Base-by-base conservation (phyloP, 2,329 filamentous ascomycete genomes). In the Polychaeton citri region DNA sequence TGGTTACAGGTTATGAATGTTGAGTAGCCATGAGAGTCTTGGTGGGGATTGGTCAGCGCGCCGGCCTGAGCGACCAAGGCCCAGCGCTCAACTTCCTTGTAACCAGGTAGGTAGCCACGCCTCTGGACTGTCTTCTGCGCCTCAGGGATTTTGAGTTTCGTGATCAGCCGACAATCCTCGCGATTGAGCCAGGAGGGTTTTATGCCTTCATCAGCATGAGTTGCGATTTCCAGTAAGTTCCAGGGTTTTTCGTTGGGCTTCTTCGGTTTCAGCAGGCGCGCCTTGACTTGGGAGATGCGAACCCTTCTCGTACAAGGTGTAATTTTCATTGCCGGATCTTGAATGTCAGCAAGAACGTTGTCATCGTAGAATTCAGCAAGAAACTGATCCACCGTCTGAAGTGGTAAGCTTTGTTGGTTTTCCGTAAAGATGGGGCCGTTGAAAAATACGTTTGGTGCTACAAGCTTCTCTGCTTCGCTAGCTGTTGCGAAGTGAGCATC, bases 51-150 rank as follows among this genome's bases (percentile, higher is more conserved):
- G 4, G 53, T 56, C 16, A 55, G 34, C 7, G 52, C 52, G n/a
- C 53, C 52, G 10, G 48, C 47, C 40, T 56, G 46, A 2, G 52
- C 53, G n/a, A 53, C 35, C 3, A 56, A 38, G 1, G 49, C 47
- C 53, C 53, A 56, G 32, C 51, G 54, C 46, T 56, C 53, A 34
- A 55, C 49, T 32, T 56, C 53, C 28, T 52, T 53, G 43, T 47
- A 56, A 5, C 52, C 53, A n/a, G 38, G 38, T 4, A 39, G 38
- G 30, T 49, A 53, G 18, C 47, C 47, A 10, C 43, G 43, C 5
- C 53, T 46, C n/a, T 45, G 46, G 9, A 48, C 48, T 16, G 43
- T 40, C 31, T 51, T 46, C n/a, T 32, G 43, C 12, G 34, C 32
- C 9, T 30, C 30, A 16, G 38, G 37, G 19, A 52, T 44, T 39